phyloP scores from a whole-genome alignment of 805 yeast genomes.

The Myxozyma mucilagina region DNA sequence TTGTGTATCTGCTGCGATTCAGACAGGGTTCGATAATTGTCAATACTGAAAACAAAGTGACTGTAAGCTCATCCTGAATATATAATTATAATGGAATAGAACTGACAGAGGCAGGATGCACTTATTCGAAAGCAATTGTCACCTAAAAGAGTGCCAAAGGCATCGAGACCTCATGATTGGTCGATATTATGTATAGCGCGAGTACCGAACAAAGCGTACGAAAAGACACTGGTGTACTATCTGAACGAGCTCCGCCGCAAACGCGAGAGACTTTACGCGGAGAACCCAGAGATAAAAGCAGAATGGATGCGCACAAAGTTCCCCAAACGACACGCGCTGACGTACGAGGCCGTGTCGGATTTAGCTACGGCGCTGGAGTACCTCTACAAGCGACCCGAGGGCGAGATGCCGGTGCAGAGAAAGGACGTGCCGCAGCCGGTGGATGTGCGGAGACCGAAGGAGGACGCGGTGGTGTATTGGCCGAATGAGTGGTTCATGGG shows the following conservation, averaged over 20 bases:
- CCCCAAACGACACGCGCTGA: constrained; percentile 23
- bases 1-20: constrained; percentile 21
- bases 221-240: constrained; percentile 9
- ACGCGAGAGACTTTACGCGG: constrained; percentile 25
- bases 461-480: constrained; percentile 22
- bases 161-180: constrained; percentile 26
- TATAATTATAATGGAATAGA: background rate
- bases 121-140: constrained; percentile 19
- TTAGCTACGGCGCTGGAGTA: constrained; percentile 28
- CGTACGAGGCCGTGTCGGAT: constrained; percentile 30
- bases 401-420: background rate
- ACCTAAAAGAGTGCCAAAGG: constrained; percentile 17
- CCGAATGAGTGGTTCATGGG: constrained; percentile 30
- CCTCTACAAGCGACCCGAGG: constrained; percentile 20
- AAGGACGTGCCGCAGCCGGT: constrained; percentile 13
- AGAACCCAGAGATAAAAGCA: constrained; percentile 3
- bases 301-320: constrained; percentile 18
- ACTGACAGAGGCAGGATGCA: constrained; percentile 5
- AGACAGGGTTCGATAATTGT: constrained; percentile 24
- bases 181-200: constrained; percentile 26
- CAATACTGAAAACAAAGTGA: constrained; percentile 10
- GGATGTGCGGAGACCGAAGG: constrained; percentile 24
- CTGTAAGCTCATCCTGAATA: constrained; percentile 8
- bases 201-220: constrained; percentile 12
- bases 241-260: constrained; percentile 25